These are phyloP conservation scores for Miscanthus lutarioriparius DNA, from an alignment of 176 grass and related monocot species.

Conservation along the genomic window DNA sequence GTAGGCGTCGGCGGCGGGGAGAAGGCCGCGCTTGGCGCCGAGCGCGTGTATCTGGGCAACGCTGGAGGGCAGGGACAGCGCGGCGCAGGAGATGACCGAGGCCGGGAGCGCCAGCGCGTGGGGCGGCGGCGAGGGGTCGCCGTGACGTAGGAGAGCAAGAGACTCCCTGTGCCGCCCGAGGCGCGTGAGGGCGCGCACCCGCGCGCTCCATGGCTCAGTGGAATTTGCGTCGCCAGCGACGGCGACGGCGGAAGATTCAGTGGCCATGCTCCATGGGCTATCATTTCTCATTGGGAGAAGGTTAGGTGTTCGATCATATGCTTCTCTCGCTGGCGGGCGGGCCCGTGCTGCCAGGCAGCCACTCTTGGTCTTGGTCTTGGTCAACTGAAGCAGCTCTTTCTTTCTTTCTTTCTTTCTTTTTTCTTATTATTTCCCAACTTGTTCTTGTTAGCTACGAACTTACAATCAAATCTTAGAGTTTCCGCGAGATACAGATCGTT, in stretches of 20 bases:
- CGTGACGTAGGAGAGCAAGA: slow-evolving; percentile 39
- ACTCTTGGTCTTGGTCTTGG: neutral
- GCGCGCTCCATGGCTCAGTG: slow-evolving; percentile 43
- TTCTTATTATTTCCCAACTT: neutral
- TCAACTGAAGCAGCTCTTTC: neutral
- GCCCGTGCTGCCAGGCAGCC: neutral
- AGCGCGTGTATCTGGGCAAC: slow-evolving; percentile 56
- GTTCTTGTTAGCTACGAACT: neutral
- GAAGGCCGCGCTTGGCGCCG: slow-evolving; percentile 51
- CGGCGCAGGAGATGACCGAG: slow-evolving; percentile 50
- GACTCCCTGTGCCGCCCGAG: slow-evolving; percentile 46
- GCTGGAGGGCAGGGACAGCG: slow-evolving; percentile 43
- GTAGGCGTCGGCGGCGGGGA: slow-evolving; percentile 51
- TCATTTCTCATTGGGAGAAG: neutral
- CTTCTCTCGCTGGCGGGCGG: neutral
- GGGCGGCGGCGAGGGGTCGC: slow-evolving; percentile 38
- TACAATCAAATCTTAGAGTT: neutral
- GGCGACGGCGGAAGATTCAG: neutral
- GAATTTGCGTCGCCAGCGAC: neutral
- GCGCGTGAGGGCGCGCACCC: slow-evolving; percentile 41
- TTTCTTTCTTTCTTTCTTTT: neutral
- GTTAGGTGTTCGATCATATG: slow-evolving; percentile 3
- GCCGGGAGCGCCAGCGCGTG: slow-evolving; percentile 54
- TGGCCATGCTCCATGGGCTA: slow-evolving; percentile 17
- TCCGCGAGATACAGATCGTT: neutral